These are phyloP conservation scores for Alternaria angustiovoidea DNA, from an alignment of 2,329 filamentous ascomycete genomes.

Conservation along the genomic window DNA sequence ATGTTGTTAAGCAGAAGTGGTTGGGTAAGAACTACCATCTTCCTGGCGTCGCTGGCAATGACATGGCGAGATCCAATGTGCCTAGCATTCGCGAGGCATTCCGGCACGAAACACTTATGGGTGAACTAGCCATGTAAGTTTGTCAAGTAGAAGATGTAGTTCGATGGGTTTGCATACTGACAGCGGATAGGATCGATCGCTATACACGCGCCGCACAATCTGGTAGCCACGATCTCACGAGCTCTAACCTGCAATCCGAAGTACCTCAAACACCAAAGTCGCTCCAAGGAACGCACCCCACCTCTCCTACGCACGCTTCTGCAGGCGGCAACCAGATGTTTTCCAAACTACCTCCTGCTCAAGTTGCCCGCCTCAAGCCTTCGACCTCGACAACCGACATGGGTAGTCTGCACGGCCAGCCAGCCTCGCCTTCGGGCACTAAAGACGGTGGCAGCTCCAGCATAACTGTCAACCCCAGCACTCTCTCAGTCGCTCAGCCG, in stretches of 20 bases:
- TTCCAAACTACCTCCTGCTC: slow-evolving; percentile 41
- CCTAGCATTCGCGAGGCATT: slow-evolving; percentile 92
- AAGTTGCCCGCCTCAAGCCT: slow-evolving; percentile 49
- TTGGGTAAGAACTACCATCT: slow-evolving; percentile 79
- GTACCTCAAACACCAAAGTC: slow-evolving; percentile 43
- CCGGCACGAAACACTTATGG: slow-evolving; percentile 81
- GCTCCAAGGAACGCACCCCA: slow-evolving; percentile 41
- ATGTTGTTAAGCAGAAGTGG: slow-evolving; percentile 89
- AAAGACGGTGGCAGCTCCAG: slow-evolving; percentile 33
- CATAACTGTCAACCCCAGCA: slow-evolving; percentile 39
- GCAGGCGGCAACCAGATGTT: slow-evolving; percentile 44
- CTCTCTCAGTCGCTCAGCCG: slow-evolving; percentile 31
- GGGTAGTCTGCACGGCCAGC: slow-evolving; percentile 24
- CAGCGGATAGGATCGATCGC: slow-evolving; percentile 45
- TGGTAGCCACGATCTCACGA: slow-evolving; percentile 42
- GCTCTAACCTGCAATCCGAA: slow-evolving; percentile 45
- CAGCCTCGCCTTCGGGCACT: slow-evolving; percentile 35
- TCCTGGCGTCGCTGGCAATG: slow-evolving; percentile 84
- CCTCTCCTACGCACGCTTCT: slow-evolving; percentile 53
- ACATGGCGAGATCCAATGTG: slow-evolving; percentile 95
- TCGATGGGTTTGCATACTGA: slow-evolving; percentile 5
- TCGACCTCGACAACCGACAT: slow-evolving; percentile 32
- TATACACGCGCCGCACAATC: slow-evolving; percentile 52
- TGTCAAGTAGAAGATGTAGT: background rate
- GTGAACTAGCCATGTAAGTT: slow-evolving; percentile 84